Evolutionary conservation across 2,329 filamentous ascomycete genomes (phyloP), one percentile per base, ranked within the genome.

Genomic region (Fusarium proliferatum): DNA sequence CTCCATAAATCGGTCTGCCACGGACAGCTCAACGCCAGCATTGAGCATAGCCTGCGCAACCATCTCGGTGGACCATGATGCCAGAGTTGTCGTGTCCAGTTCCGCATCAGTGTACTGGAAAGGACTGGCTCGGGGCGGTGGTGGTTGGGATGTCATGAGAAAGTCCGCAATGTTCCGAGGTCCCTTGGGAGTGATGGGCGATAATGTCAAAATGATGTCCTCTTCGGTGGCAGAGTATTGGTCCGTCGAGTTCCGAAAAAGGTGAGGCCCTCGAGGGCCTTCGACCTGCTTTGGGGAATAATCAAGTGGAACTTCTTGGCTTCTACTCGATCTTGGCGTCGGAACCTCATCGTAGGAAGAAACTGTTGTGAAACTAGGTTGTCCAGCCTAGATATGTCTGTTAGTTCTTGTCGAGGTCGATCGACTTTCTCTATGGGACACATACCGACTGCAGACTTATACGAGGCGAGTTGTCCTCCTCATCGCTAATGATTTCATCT

Each of bases 1-100:
- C 77, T 93, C 89, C 70, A 95, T 88, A 78, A 99, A 98, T 76
- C 93, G 94, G 78, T 97, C 92, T 16, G 96, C 92, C 57, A 96
- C 88, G 11, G 88, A 85, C 58, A 90, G 85, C 80, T 97, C 95
- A 80, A 97, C 91, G 76, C 94, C 94, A 49, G 91, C 90, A 80
- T 94, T 90, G 78, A 92, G 89, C 94, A 98, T 96, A 89, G 94
- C 96, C 79, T 93, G 91, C 62, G 93, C 93, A 48, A 96, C 93
- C 83, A 94, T 92, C 79, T 91, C 88, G 6, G 93, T 91, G 19
- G 89, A 88, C 94, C 93, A 96, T 49, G 85, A 84, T 21, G 88
- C 86, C 67, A 96, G 87, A 56, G 88, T 86, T 30, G 84, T 82
- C 38, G 88, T 85, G 74, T 93, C 88, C 39, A 93, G 85, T 68